Conservation (phyloP, 495 filamentous ascomycete genomes). For the Penicillium salamii region DNA sequence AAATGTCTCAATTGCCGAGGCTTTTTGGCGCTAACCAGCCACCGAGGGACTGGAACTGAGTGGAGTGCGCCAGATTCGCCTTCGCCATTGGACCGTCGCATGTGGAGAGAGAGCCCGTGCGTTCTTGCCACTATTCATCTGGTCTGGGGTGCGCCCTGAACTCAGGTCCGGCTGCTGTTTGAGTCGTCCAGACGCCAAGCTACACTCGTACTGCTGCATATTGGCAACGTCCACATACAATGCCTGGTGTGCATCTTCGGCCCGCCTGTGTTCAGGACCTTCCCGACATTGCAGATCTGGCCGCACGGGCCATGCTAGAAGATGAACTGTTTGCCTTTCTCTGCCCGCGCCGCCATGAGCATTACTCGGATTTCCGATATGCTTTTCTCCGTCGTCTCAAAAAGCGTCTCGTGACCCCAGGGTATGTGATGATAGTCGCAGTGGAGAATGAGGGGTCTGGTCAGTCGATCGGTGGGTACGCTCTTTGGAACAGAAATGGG, state of each 20-base stretch:
- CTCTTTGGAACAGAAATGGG: conserved; percentile 9
- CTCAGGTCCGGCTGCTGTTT: too few relatives aligned
- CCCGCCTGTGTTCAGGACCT: conserved; percentile 7
- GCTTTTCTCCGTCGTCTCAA: conserved; percentile 15
- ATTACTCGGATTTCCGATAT: conserved; percentile 11
- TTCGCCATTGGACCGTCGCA: not conserved
- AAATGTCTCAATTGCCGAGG: not conserved
- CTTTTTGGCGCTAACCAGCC: not conserved
- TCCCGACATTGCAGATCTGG: conserved; percentile 12
- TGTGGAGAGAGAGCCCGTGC: not conserved
- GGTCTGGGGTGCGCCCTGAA: not conserved
- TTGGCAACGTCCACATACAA: too few relatives aligned
- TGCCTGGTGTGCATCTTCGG: not conserved
- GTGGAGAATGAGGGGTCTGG: conserved; percentile 1
- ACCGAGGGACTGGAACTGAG: not conserved
- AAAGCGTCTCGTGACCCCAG: conserved; percentile 4
- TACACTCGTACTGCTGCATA: too few relatives aligned
- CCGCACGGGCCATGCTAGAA: conserved; percentile 14
- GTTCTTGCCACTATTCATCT: not conserved
- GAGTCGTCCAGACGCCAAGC: too few relatives aligned
- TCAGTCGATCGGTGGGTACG: conserved; percentile 9
- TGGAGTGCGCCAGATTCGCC: not conserved
- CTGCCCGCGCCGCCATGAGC: conserved; percentile 11
- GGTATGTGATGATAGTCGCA: conserved; percentile 13
- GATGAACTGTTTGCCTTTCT: conserved; percentile 15